Conservation (phyloP, 2,329 filamentous ascomycete genomes). For the Aureobasidium leucospermi region DNA sequence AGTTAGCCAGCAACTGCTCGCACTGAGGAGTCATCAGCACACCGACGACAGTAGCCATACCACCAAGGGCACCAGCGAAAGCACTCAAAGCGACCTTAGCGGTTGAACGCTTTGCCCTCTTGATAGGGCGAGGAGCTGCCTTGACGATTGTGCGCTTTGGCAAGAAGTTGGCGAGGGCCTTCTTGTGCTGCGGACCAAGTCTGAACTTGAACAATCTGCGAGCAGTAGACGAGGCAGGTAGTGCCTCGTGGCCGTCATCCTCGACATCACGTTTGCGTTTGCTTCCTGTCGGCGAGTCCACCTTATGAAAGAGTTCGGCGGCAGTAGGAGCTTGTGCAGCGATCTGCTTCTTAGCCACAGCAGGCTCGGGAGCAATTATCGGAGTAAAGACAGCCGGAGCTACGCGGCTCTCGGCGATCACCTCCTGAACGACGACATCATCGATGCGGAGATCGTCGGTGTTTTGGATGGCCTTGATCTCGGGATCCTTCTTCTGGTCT, state of each 20-base stretch:
- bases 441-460: too few species aligned
- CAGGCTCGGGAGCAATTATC: neutral
- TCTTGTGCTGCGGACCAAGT: neutral
- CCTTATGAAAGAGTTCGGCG: neutral
- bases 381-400: neutral
- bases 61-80: neutral
- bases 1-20: neutral
- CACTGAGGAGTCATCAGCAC: conserved; percentile 7
- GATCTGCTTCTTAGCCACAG: neutral
- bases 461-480: too few species aligned
- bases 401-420: neutral
- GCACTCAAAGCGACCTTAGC: neutral
- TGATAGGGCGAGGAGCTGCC: neutral
- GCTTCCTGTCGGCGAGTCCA: neutral
- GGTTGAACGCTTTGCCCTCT: neutral
- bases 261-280: conserved; percentile 10
- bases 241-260: neutral
- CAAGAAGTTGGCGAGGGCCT: neutral
- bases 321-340: neutral
- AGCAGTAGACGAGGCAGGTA: neutral
- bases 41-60: neutral
- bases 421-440: too few species aligned
- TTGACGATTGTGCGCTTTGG: neutral
- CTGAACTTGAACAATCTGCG: neutral
- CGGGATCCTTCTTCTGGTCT: too few species aligned